phyloP scores from a whole-genome alignment of 345 rosid species.

The Populus ilicifolia region DNA sequence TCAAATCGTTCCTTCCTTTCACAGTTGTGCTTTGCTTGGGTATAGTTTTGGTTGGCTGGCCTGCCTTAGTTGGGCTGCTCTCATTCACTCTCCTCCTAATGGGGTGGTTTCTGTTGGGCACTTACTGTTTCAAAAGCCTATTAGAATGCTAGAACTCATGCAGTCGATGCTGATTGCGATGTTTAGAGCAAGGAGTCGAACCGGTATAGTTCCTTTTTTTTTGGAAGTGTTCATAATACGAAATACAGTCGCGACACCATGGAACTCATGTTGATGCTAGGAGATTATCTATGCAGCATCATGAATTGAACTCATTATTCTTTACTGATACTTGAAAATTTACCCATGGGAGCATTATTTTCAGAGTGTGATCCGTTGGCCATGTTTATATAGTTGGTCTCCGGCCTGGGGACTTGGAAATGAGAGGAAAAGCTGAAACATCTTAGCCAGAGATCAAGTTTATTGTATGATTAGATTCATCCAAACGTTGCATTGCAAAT shows the following conservation, averaged over 20 bases:
- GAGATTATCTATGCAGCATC: background rate
- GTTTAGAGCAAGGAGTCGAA: constrained; percentile 4
- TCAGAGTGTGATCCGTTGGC: background rate
- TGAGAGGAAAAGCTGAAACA: background rate
- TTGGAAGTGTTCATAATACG: constrained; percentile 18
- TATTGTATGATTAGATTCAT: background rate
- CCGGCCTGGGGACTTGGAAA: background rate
- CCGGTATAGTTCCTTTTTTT: background rate
- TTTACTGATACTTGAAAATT: background rate
- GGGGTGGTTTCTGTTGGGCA: constrained; percentile 64
- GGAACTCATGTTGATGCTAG: constrained; percentile 1
- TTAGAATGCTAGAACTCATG: constrained; percentile 44
- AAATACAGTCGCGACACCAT: background rate
- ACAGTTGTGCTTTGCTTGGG: constrained; percentile 55
- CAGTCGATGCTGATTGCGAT: constrained; percentile 1
- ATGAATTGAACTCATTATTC: background rate
- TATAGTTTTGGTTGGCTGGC: constrained; percentile 63
- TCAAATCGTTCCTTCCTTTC: constrained; percentile 75
- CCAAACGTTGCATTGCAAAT: background rate
- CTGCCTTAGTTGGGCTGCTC: constrained; percentile 66
- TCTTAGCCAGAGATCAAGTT: background rate
- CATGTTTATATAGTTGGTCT: background rate
- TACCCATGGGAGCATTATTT: background rate
- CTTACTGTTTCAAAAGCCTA: constrained; percentile 55
- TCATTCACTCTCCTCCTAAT: constrained; percentile 58